Percentiles rank a stretch among this genome's conserved stretches.
Conservation (phyloP, 2,329 filamentous ascomycete genomes). For the Neonectria sp. region DNA sequence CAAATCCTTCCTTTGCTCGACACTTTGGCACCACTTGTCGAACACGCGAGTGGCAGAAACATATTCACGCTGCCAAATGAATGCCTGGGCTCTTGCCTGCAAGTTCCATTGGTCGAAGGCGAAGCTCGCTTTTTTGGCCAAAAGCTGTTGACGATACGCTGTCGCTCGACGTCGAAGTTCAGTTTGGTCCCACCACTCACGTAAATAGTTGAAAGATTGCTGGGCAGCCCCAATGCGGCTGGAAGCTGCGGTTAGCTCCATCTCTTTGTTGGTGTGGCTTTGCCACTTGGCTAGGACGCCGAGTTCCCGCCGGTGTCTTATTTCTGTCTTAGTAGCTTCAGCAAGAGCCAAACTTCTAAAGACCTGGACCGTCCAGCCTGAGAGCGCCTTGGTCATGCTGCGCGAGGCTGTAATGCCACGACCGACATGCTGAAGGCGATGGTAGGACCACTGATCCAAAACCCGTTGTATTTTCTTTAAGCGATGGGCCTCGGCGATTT, state of each 20-base stretch:
- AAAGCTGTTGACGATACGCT: conserved; percentile 39
- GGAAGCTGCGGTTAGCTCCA: conserved; percentile 23
- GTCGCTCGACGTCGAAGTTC: conserved; percentile 47
- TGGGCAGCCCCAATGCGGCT: conserved; percentile 40
- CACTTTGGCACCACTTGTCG: conserved; percentile 48
- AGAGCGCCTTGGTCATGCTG: conserved; percentile 36
- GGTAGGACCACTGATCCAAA: conserved; percentile 50
- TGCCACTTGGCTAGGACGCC: conserved; percentile 45
- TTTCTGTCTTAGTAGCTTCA: conserved; percentile 39
- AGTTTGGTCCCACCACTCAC: conserved; percentile 51
- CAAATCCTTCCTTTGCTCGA: conserved; percentile 39
- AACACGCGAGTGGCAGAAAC: conserved; percentile 46
- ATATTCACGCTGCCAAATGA: conserved; percentile 53
- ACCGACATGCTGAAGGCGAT: conserved; percentile 39
- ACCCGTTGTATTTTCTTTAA: conserved; percentile 38
- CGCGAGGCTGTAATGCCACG: conserved; percentile 38
- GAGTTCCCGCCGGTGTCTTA: conserved; percentile 28
- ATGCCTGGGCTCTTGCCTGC: conserved; percentile 51
- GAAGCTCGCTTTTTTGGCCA: conserved; percentile 38
- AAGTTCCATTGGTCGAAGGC: conserved; percentile 53
- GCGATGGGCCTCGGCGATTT: conserved; percentile 40
- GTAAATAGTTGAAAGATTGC: conserved; percentile 44
- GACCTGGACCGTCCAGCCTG: conserved; percentile 43
- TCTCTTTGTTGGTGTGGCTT: conserved; percentile 27
- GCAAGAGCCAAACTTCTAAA: conserved; percentile 26